Percentiles rank a stretch among this genome's conserved stretches.
Conservation (phyloP, 345 rosid species). For the Heritiera fomes region DNA sequence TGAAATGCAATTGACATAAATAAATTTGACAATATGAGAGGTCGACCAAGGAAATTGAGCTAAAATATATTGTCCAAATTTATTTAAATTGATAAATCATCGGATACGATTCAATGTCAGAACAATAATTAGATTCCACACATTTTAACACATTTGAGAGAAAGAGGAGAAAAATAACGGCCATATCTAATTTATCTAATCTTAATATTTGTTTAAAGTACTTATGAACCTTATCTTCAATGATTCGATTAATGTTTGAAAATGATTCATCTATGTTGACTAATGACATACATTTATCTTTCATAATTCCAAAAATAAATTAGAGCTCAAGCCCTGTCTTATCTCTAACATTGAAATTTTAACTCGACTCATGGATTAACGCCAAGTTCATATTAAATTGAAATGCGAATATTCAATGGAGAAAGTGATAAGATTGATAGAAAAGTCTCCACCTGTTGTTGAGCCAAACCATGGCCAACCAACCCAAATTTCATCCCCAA, state of each 20-base stretch:
- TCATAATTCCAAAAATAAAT: background rate
- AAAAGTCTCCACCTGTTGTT: background rate
- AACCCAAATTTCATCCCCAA: background rate
- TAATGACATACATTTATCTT: background rate
- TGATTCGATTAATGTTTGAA: too few relatives aligned
- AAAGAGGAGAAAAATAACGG: too few relatives aligned
- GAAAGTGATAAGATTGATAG: background rate
- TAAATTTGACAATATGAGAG: background rate
- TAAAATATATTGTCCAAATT: too few relatives aligned
- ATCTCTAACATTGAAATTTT: background rate
- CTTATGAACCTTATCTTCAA: background rate
- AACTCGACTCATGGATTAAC: background rate
- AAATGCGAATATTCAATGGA: background rate
- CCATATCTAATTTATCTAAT: too few relatives aligned
- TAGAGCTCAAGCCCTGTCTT: background rate
- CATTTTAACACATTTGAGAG: too few relatives aligned
- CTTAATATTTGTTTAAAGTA: too few relatives aligned
- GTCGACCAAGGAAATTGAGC: background rate
- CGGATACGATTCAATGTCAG: too few relatives aligned
- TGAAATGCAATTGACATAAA: background rate
- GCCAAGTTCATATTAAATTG: background rate
- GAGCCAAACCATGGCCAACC: background rate
- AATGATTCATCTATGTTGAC: background rate
- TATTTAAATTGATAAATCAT: too few relatives aligned
- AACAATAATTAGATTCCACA: too few relatives aligned